Evolutionary conservation across 108 stramenopile genomes (phyloP), one percentile per base, ranked within the genome.

Genomic region (Cyclotella choctawhatcheeana): DNA sequence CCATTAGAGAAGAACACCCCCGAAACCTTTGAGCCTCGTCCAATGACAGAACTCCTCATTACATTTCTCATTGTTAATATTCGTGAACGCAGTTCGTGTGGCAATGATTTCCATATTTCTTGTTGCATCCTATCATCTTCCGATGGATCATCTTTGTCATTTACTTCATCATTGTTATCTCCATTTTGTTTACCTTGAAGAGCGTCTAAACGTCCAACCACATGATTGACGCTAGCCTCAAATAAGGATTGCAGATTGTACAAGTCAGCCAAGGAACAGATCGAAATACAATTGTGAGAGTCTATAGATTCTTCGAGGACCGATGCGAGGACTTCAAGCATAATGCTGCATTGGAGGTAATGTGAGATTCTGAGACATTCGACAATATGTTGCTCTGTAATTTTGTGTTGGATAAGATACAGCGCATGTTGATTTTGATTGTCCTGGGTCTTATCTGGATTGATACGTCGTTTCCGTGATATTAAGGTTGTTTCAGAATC

Each of bases 231-330:
- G 64, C 79, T 80, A 14, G 71, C 66, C 60, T 93, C 92, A 44
- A 88, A 87, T 25, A 93, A 60, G 24, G 56, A 45, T 40, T 81
- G 77, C 30, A 93, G 35, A 47, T 76, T 58, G 37, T 89, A 64
- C 58, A 85, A 77, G 82, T 93, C 92, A 5, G 89, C 87, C 50
- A 93, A 73, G 65, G 87, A 82, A 33, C 81, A 86, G 54, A 93
- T 58, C 10, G 79, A 81, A 61, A 86, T 64, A 69, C 92, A 93
- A 60, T 93, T 93, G 14, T 76, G 66, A 25, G 84, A 76, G 67
- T 88, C 87, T 40, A 93, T 77, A 5, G 79, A 81, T 31, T 20
- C 32, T 21, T 83, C 61, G 60, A 91, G 45, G 44, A 85, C 59
- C 10, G 74, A 59, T 5, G 84, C 67, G 8, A 83, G 61, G 5